Evolutionary conservation across 345 rosid species (phyloP).

Genomic region (Rhizophora apiculata): DNA sequence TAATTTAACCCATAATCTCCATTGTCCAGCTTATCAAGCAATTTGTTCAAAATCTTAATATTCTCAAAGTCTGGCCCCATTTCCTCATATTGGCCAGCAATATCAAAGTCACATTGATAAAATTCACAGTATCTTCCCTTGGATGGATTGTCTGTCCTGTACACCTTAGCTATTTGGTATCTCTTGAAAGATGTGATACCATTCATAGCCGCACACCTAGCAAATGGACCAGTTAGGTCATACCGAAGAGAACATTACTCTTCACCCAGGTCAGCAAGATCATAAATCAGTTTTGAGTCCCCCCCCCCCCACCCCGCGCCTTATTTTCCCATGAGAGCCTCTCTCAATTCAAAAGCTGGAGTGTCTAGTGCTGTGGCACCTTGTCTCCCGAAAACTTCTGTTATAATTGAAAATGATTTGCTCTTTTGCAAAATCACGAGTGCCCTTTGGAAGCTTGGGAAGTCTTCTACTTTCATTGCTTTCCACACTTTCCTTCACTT

Average conservation of each 20-base stretch:
- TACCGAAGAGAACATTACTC: slow-evolving; percentile 91
- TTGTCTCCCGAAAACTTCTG: slow-evolving; percentile 78
- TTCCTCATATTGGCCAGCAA: slow-evolving; percentile 78
- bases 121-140: slow-evolving; percentile 96
- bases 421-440: slow-evolving; percentile 86
- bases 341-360: slow-evolving; percentile 92
- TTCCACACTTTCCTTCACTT: slow-evolving; percentile 71
- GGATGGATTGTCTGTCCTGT: slow-evolving; percentile 91
- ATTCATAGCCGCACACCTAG: slow-evolving; percentile 87
- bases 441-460: slow-evolving; percentile 94
- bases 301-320: slow-evolving; percentile 39
- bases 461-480: slow-evolving; percentile 88
- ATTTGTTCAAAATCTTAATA: slow-evolving; percentile 64
- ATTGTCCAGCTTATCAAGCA: slow-evolving; percentile 70
- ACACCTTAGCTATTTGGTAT: slow-evolving; percentile 86
- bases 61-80: slow-evolving; percentile 97
- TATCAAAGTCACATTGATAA: slow-evolving; percentile 94
- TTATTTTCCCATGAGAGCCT: slow-evolving; percentile 87
- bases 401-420: slow-evolving; percentile 79
- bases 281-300: slow-evolving; percentile 88
- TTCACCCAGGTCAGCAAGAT: slow-evolving; percentile 98
- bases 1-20: slow-evolving; percentile 92
- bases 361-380: slow-evolving; percentile 93
- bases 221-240: slow-evolving; percentile 94
- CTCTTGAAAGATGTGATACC: slow-evolving; percentile 76